Evolutionary conservation across 2,329 filamentous ascomycete species (phyloP), one percentile per base, ranked within the genome.

Genomic region (Hypocrella siamensis): DNA sequence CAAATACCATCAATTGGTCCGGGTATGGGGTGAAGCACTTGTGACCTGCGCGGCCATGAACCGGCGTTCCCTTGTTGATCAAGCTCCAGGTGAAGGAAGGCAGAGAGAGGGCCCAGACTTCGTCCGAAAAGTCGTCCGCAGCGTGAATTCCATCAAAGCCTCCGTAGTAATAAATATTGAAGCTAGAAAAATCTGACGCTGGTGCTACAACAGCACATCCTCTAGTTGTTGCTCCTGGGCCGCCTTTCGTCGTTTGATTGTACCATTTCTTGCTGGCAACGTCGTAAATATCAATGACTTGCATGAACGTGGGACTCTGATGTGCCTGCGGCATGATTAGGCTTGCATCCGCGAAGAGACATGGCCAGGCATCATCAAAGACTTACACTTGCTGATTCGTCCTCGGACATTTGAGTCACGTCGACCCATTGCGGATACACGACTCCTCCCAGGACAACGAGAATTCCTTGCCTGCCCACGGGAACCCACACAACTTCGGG

Each of bases 151-250:
- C 72, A 35, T 72, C 56, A 45, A 79, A 86, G 0, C 83, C 83
- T 12, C 80, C 83, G 43, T 84, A 90, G 56, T 82, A 83, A 58
- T 88, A 86, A 31, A 92, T 75, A 47, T 86, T 85, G 52, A 78
- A 81, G 36, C 76, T 84, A 9, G 78, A 80, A 21, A 62, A 64
- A 46, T 85, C 80, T 28, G 71, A 61, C 11, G 81, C 75, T 0
- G 72, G 61, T n/a, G 72, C 79, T 2, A 83, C 71, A 0, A 84
- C 77, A 4, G 80, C 76, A 45, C 83, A 90, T 47, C 78, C 63
- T 63, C 79, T 49, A 54, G 79, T 47, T 53, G 68, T 50, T 57
- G 72, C 57, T 1, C 73, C 69, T 0, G 68, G 70, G 1, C 62
- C 60, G 3, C 69, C 72, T 4, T 60, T 62, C 0, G 80, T 82